phyloP scores from a whole-genome alignment of 495 filamentous ascomycete species.

The Hypomontagnella monticulosa region DNA sequence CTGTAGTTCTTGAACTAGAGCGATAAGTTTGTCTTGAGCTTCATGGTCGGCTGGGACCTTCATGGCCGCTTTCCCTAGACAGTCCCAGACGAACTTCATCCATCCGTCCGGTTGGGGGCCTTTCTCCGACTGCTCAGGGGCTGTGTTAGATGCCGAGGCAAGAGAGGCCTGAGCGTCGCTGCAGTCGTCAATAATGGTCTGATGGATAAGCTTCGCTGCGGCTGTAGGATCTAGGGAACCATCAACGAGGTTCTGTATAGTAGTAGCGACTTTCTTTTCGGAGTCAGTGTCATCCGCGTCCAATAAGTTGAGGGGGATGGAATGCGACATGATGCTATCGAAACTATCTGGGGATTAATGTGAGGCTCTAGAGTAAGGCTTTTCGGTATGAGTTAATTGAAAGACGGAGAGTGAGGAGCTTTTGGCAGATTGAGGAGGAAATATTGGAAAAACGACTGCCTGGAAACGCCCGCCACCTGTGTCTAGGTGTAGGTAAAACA shows the following conservation, averaged over 20 bases:
- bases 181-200: background rate
- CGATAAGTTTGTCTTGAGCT: background rate
- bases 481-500: too few species aligned
- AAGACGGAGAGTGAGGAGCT: too few species aligned
- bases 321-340: conserved; percentile 3
- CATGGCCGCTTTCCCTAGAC: background rate
- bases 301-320: background rate
- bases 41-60: background rate
- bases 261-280: background rate
- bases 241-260: background rate
- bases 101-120: background rate
- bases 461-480: too few species aligned
- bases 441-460: too few species aligned
- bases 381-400: too few species aligned
- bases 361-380: too few species aligned
- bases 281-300: background rate
- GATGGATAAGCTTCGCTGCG: background rate
- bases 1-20: background rate
- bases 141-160: background rate
- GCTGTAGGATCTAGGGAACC: background rate
- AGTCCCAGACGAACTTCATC: background rate
- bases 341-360: background rate
- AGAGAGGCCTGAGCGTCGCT: background rate
- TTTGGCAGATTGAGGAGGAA: too few species aligned
- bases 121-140: background rate